Conservation (phyloP, 129 eudicot genomes). For the Deinandra increscens region DNA sequence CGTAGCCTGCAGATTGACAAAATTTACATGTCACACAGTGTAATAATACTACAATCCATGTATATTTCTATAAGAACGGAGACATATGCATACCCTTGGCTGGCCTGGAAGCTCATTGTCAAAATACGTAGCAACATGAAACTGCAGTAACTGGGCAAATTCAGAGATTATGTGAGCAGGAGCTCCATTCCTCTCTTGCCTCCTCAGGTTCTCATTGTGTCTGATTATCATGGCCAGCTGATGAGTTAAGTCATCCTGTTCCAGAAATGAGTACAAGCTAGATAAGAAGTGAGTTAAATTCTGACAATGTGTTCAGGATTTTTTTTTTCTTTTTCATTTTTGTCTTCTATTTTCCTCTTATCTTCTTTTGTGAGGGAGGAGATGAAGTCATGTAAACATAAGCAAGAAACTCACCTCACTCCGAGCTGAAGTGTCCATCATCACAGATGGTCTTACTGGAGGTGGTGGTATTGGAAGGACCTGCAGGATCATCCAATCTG, state of each 20-base stretch:
- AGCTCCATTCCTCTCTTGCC: slow-evolving; percentile 96
- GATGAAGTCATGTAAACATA: neutral
- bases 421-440: slow-evolving; percentile 97
- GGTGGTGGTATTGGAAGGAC: slow-evolving; percentile 97
- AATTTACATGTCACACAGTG: neutral
- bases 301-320: neutral
- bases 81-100: slow-evolving; percentile 64
- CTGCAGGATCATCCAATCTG: slow-evolving; percentile 99
- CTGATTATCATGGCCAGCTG: slow-evolving; percentile 95
- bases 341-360: neutral
- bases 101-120: slow-evolving; percentile 99
- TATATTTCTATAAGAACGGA: neutral
- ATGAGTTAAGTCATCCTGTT: slow-evolving; percentile 97
- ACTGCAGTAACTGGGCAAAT: slow-evolving; percentile 93
- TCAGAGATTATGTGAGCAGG: slow-evolving; percentile 98
- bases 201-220: slow-evolving; percentile 86
- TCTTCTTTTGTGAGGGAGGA: neutral
- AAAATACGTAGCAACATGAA: slow-evolving; percentile 92
- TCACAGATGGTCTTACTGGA: slow-evolving; percentile 98
- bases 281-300: neutral
- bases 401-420: slow-evolving; percentile 69
- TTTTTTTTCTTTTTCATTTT: neutral
- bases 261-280: slow-evolving; percentile 1
- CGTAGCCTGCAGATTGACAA: slow-evolving; percentile 60
- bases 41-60: neutral